Percentiles rank a stretch among this genome's conserved stretches.
phyloP scores from a whole-genome alignment of 345 rosid species.

The Populus alba region DNA sequence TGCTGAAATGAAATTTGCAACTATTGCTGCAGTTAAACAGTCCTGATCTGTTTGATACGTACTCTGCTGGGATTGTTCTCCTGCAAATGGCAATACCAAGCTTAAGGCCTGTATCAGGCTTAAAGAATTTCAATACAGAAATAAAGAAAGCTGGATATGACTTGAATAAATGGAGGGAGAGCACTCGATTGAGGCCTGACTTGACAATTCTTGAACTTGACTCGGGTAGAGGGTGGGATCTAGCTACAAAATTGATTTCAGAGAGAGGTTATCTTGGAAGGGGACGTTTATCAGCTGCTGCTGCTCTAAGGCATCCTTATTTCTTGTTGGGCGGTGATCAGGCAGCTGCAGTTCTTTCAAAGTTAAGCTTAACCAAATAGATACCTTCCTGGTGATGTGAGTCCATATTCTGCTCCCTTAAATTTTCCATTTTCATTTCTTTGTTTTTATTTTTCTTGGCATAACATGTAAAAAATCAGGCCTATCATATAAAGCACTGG shows the following conservation, averaged over 20 bases:
- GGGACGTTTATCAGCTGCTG: conserved; percentile 90
- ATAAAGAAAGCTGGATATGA: conserved; percentile 54
- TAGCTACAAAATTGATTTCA: conserved; percentile 76
- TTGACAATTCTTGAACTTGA: conserved; percentile 79
- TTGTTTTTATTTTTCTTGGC: background rate
- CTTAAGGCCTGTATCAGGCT: conserved; percentile 58
- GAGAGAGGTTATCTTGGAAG: conserved; percentile 74
- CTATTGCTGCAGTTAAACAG: conserved; percentile 67
- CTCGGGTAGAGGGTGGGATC: conserved; percentile 95
- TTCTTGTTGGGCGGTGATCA: conserved; percentile 89
- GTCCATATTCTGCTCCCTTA: background rate
- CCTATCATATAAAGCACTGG: background rate
- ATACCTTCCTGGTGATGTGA: conserved; percentile 9
- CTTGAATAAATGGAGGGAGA: conserved; percentile 69
- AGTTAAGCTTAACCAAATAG: conserved; percentile 62
- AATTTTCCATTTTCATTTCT: background rate
- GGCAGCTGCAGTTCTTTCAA: conserved; percentile 86
- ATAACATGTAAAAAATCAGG: background rate
- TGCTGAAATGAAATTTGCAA: conserved; percentile 17
- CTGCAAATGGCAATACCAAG: conserved; percentile 91
- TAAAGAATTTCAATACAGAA: conserved; percentile 82
- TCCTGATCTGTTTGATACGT: conserved; percentile 92
- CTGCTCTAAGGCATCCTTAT: conserved; percentile 90
- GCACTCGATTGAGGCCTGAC: conserved; percentile 70
- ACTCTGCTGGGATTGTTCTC: conserved; percentile 84